Conservation (phyloP, 306 rosid species). For the Ochetophila trinervis region DNA sequence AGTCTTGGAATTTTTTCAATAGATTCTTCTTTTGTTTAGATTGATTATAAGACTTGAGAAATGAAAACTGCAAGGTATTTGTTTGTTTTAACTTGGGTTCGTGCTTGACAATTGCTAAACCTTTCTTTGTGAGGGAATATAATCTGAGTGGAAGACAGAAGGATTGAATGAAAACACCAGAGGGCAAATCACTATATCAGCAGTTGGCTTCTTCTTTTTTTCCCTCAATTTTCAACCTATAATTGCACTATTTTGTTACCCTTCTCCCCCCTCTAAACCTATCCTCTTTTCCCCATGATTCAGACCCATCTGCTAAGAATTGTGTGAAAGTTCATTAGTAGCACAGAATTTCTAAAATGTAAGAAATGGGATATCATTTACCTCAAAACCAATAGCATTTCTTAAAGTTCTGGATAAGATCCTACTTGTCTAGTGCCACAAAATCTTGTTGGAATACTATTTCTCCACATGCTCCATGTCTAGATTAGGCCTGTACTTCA, state of each 20-base stretch:
- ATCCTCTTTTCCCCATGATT: not conserved
- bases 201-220: not conserved
- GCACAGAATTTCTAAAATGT: not conserved
- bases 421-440: not conserved
- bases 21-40: not conserved
- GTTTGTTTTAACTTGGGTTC: not conserved
- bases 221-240: not conserved
- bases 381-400: not conserved
- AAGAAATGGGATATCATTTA: not conserved
- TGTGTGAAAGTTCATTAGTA: not conserved
- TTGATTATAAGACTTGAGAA: not conserved
- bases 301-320: not conserved
- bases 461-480: too few relatives aligned
- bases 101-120: constrained; percentile 12
- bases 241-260: not conserved
- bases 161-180: constrained; percentile 1
- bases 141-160: constrained; percentile 1
- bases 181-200: not conserved
- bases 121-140: constrained; percentile 4
- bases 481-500: not conserved
- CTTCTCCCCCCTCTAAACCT: not conserved
- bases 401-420: not conserved
- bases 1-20: too few relatives aligned
- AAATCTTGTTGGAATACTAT: too few relatives aligned
- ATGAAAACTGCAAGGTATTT: not conserved